Percentiles rank a stretch among this genome's conserved stretches.
Evolutionary conservation across 176 grass and related monocot genomes (phyloP).

Genomic region (Oryza longistaminata): DNA sequence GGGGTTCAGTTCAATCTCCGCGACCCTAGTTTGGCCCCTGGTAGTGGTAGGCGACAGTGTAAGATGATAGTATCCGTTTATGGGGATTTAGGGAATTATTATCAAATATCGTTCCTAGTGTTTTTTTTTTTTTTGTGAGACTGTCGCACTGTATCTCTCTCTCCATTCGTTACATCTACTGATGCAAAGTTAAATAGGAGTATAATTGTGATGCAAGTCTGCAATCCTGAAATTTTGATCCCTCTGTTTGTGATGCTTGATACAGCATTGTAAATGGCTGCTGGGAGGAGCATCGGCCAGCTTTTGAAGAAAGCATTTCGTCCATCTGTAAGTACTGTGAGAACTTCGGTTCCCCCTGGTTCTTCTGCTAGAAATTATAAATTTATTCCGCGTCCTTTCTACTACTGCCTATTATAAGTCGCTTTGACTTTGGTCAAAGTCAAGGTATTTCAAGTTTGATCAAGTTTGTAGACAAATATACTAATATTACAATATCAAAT

Average conservation of each 20-base stretch:
- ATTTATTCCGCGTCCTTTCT: not conserved
- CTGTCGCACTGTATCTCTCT: not conserved
- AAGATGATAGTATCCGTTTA: not conserved
- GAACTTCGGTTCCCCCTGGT: not conserved
- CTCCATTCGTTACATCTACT: not conserved
- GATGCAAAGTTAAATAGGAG: not conserved
- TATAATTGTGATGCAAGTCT: not conserved
- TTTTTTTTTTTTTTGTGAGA: not conserved
- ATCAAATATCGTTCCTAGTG: not conserved
- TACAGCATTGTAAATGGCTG: constrained; percentile 44
- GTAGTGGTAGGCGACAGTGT: not conserved
- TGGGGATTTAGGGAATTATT: not conserved
- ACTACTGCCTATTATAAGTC: no score
- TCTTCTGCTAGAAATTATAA: not conserved
- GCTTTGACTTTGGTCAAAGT: no score
- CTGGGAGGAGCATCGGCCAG: constrained; percentile 43
- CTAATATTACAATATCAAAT: no score
- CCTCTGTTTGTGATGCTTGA: not conserved
- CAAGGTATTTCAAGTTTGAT: no score
- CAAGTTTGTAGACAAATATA: no score
- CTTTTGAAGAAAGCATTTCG: constrained; percentile 54
- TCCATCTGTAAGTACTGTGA: constrained; percentile 45
- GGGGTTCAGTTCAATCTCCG: not conserved
- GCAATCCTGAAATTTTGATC: not conserved
- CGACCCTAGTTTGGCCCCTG: not conserved